These are phyloP conservation scores for Eucalyptus curtisii DNA, from an alignment of 345 rosid species.

Conservation along the genomic window DNA sequence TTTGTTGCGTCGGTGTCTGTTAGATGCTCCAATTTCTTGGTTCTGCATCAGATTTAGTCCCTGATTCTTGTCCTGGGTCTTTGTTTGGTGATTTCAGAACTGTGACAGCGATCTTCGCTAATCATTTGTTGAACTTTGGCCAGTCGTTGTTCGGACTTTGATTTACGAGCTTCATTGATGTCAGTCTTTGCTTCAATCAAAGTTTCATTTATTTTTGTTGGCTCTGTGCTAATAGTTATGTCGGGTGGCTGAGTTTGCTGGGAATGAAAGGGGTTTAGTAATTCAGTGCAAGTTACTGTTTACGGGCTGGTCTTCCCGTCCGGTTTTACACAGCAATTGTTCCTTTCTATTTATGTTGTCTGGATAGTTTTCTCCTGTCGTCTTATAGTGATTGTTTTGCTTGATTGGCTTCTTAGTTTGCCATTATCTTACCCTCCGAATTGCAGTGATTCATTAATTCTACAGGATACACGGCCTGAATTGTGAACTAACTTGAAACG, in stretches of 20 bases:
- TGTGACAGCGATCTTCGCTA: neutral
- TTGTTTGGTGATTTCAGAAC: neutral
- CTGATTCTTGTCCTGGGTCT: neutral
- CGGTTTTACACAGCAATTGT: neutral
- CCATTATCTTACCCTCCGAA: neutral
- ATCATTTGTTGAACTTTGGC: neutral
- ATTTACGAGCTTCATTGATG: neutral
- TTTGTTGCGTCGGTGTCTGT: neutral
- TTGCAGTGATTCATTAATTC: neutral
- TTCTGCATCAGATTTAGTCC: neutral
- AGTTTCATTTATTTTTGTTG: neutral
- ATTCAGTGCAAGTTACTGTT: neutral
- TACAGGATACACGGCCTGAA: neutral
- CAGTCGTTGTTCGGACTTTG: neutral
- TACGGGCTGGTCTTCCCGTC: neutral
- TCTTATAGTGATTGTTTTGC: neutral
- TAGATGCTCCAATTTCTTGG: neutral
- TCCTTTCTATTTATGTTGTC: neutral
- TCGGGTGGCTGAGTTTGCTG: neutral
- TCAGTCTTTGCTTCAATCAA: neutral
- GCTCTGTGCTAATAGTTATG: neutral
- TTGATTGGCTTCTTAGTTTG: neutral
- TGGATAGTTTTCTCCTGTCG: neutral
- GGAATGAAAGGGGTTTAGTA: neutral
- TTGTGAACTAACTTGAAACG: neutral